These are phyloP conservation scores for Pleoardoris graminearum DNA, from an alignment of 2,329 filamentous ascomycete species.

Conservation along the genomic window DNA sequence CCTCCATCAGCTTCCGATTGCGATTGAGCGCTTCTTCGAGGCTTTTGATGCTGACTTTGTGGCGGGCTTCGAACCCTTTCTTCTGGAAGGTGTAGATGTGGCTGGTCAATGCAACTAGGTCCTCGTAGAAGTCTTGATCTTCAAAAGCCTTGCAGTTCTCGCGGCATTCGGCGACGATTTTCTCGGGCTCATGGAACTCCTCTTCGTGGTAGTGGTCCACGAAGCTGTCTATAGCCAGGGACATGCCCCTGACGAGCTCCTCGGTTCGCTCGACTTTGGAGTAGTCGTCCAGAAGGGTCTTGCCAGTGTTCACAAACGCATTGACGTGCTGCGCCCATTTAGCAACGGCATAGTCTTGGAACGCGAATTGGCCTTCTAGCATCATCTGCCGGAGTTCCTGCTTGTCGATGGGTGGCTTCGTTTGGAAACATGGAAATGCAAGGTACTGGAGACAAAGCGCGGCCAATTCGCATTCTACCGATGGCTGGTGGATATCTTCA, in stretches of 20 bases:
- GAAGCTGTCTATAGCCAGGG: constrained; percentile 26
- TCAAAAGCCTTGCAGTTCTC: constrained; percentile 19
- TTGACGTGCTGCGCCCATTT: constrained; percentile 37
- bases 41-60: constrained; percentile 36
- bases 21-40: constrained; percentile 29
- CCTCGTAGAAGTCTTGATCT: constrained; percentile 20
- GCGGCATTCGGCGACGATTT: constrained; percentile 19
- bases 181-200: constrained; percentile 15
- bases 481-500: constrained; percentile 23
- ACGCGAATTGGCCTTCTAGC: constrained; percentile 26
- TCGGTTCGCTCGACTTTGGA: constrained; percentile 4
- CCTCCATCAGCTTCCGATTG: constrained; percentile 39
- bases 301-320: constrained; percentile 25
- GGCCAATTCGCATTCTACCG: constrained; percentile 31
- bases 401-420: constrained; percentile 13
- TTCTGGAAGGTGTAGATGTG: constrained; percentile 37
- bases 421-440: constrained; percentile 26
- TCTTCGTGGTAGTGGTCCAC: constrained; percentile 22
- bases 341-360: constrained; percentile 38
- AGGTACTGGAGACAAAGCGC: constrained; percentile 32
- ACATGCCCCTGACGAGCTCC: constrained; percentile 9
- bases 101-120: constrained; percentile 29
- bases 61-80: constrained; percentile 34
- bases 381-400: constrained; percentile 15
- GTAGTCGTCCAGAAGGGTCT: constrained; percentile 19